phyloP scores from a whole-genome alignment of 2,329 filamentous ascomycete species.

The Paecilomyces sp. region DNA sequence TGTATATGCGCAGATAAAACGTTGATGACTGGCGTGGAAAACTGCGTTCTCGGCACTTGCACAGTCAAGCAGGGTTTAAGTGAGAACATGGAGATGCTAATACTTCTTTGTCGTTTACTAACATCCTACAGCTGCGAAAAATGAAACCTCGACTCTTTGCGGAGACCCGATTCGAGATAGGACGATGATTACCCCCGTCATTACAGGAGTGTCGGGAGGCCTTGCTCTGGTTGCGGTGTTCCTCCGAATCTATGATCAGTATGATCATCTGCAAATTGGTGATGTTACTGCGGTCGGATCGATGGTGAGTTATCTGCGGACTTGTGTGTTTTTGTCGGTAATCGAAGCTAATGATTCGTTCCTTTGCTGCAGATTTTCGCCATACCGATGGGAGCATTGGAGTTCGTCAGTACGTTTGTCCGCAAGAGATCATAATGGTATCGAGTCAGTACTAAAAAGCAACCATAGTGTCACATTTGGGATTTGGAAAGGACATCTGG shows the following conservation, averaged over 20 bases:
- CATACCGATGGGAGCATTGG: conserved; percentile 6
- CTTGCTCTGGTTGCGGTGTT: conserved; percentile 7
- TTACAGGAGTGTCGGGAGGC: conserved; percentile 5
- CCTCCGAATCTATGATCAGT: conserved; percentile 5
- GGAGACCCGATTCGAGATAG: not conserved
- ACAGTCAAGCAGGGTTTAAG: not conserved
- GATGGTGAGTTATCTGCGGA: not conserved
- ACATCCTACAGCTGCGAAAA: conserved; percentile 2
- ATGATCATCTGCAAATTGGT: not conserved
- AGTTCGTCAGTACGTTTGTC: conserved; percentile 7
- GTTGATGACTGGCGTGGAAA: not conserved
- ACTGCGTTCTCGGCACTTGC: not conserved
- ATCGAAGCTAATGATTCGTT: not conserved
- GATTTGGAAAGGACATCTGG: not conserved
- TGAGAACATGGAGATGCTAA: not conserved
- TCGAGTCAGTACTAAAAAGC: not conserved
- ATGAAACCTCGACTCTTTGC: conserved; percentile 4
- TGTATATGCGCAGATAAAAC: not conserved
- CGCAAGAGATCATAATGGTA: not conserved
- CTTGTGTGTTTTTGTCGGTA: not conserved
- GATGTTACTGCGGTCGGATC: not conserved
- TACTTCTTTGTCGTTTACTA: not conserved
- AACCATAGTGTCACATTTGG: not conserved
- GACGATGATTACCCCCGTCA: not conserved
- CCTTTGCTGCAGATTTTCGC: conserved; percentile 3